Percentiles rank a stretch among this genome's conserved stretches.
Conservation (phyloP, 176 grass and related monocot species). For the Echinochloa phyllopogon region DNA sequence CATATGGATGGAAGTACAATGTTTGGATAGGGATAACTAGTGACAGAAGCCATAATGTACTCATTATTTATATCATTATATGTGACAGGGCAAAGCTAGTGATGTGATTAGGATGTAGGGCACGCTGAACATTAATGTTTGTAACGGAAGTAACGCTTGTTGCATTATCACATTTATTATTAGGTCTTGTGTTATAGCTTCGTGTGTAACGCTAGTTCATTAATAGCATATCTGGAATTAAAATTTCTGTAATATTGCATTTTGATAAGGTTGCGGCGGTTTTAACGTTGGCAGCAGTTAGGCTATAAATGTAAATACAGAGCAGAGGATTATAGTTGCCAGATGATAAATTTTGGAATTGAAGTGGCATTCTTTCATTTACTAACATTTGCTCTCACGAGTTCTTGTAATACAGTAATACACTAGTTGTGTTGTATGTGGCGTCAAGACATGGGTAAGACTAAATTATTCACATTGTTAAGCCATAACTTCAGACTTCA, state of each 20-base stretch:
- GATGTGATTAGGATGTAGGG: neutral
- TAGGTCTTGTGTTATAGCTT: slow-evolving; percentile 1
- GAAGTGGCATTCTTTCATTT: neutral
- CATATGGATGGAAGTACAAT: slow-evolving; percentile 7
- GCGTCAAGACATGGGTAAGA: neutral
- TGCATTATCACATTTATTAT: neutral
- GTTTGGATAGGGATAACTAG: slow-evolving; percentile 14
- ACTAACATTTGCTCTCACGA: neutral
- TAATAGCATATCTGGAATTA: neutral
- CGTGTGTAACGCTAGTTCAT: neutral
- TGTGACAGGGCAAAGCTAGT: neutral
- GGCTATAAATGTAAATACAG: neutral
- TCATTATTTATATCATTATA: slow-evolving; percentile 7
- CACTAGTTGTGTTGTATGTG: neutral
- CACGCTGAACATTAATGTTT: neutral
- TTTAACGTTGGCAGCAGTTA: slow-evolving; percentile 12
- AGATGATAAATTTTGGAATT: slow-evolving; percentile 1
- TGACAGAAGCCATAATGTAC: neutral
- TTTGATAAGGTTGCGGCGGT: neutral
- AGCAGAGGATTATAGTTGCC: neutral
- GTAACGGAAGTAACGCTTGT: neutral
- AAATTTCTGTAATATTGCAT: neutral
- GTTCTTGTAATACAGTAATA: slow-evolving; percentile 13
- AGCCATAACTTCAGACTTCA: neutral
- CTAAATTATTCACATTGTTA: neutral